These are phyloP conservation scores for Vitis hybrid DNA, from an alignment of 177 flowering plant genomes.

Conservation along the genomic window DNA sequence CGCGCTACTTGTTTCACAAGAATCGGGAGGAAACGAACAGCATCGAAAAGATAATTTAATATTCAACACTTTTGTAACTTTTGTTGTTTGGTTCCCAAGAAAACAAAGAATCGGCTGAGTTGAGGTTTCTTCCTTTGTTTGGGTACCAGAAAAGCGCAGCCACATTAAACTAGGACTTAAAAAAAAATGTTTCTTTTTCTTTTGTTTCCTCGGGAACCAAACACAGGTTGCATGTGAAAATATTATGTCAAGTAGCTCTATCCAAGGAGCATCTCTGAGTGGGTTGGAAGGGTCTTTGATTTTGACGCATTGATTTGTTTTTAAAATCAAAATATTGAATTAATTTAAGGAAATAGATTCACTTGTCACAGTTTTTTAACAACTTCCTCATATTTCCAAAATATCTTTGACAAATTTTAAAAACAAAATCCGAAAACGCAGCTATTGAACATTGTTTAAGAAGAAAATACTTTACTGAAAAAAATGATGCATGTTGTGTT, in stretches of 20 bases:
- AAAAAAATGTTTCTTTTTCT: not conserved
- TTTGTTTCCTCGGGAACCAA: slow-evolving; percentile 1
- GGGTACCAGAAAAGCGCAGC: not conserved
- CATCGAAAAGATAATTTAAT: not conserved
- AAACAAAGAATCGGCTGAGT: not conserved
- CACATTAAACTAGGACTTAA: not conserved
- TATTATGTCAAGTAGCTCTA: no score
- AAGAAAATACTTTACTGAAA: no score
- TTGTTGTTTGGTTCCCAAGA: not conserved
- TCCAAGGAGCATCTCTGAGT: no score
- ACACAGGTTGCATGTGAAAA: not conserved
- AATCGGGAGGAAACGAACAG: not conserved
- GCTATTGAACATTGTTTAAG: no score
- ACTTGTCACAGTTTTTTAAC: no score
- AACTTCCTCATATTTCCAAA: no score
- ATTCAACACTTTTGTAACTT: not conserved
- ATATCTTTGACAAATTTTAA: no score
- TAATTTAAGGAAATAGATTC: no score
- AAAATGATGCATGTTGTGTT: no score
- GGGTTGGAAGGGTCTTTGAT: not conserved
- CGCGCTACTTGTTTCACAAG: not conserved
- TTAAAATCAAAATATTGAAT: not conserved
- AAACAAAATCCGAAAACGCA: no score
- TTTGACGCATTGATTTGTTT: not conserved
- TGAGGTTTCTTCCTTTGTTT: not conserved